These are phyloP conservation scores for Allium fistulosum DNA, from an alignment of 106 monocot species.

Conservation along the genomic window DNA sequence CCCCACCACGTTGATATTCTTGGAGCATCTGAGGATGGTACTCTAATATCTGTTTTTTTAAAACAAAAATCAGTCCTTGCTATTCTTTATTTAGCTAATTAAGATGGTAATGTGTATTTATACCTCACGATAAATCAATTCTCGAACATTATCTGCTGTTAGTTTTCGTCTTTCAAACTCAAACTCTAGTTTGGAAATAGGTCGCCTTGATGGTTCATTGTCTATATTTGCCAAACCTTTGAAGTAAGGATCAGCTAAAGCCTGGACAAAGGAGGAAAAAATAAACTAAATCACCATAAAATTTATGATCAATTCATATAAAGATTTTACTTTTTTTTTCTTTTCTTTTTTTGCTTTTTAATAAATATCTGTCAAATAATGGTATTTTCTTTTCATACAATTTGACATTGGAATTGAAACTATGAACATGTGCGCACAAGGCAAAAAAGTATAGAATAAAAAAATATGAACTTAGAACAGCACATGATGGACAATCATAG, in stretches of 20 bases:
- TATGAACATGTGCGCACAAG: no score
- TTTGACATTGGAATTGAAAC: no score
- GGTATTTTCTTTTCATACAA: no score
- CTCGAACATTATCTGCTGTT: conserved; percentile 67
- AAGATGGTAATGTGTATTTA: background rate
- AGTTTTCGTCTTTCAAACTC: conserved; percentile 76
- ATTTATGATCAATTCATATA: no score
- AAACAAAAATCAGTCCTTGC: conserved; percentile 8
- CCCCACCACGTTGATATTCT: conserved; percentile 53
- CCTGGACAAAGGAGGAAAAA: conserved; percentile 22
- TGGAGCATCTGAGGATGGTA: conserved; percentile 74
- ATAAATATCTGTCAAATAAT: no score
- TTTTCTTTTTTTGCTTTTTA: no score
- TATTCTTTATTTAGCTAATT: conserved; percentile 4
- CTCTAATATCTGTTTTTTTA: conserved; percentile 59
- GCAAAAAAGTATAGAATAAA: no score
- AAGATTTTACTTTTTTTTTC: no score
- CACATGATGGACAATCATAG: no score
- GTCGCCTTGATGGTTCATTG: conserved; percentile 49
- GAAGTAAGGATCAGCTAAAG: conserved; percentile 65
- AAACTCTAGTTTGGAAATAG: conserved; percentile 74
- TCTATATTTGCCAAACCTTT: conserved; percentile 47
- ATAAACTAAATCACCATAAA: no score
- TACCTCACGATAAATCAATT: conserved; percentile 76
- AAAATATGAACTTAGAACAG: no score